phyloP scores from a whole-genome alignment of 1,139 yeast species.

The Magnusiomyces sp. region DNA sequence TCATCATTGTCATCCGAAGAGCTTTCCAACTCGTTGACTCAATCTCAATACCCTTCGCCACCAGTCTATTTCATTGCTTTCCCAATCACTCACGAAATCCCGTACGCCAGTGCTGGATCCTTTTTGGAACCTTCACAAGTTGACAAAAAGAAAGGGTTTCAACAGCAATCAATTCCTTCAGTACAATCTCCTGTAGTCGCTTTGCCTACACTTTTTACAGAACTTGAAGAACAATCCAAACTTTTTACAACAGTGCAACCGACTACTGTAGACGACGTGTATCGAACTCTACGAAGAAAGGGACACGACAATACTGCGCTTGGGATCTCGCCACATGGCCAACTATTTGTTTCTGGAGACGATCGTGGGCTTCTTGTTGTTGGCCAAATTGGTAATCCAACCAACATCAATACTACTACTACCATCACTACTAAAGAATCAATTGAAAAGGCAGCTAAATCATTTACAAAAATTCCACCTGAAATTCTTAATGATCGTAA shows the following conservation, averaged over 20 bases:
- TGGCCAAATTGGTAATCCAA: constrained; percentile 18
- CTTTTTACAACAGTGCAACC: background rate
- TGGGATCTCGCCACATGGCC: constrained; percentile 31
- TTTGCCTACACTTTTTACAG: too few relatives aligned
- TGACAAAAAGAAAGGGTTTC: background rate
- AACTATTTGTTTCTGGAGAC: constrained; percentile 37
- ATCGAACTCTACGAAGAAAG: background rate
- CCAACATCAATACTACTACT: too few relatives aligned
- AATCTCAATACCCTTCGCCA: too few relatives aligned
- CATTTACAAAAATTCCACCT: too few relatives aligned
- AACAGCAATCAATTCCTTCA: background rate
- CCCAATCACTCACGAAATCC: too few relatives aligned
- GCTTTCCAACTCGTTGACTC: too few relatives aligned
- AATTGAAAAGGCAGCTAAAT: background rate
- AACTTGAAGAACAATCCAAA: background rate
- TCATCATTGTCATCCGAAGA: too few relatives aligned
- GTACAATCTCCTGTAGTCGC: background rate
- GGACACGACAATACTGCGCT: constrained; percentile 25
- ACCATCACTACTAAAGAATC: background rate
- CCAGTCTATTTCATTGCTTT: too few relatives aligned
- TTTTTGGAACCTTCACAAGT: background rate
- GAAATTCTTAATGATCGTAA: too few relatives aligned
- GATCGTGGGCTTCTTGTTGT: constrained; percentile 36
- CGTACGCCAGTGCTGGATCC: background rate
- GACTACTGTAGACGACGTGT: background rate